Evolutionary conservation across 257 asterid genomes (phyloP).

Genomic region (Pogostemon cablin): DNA sequence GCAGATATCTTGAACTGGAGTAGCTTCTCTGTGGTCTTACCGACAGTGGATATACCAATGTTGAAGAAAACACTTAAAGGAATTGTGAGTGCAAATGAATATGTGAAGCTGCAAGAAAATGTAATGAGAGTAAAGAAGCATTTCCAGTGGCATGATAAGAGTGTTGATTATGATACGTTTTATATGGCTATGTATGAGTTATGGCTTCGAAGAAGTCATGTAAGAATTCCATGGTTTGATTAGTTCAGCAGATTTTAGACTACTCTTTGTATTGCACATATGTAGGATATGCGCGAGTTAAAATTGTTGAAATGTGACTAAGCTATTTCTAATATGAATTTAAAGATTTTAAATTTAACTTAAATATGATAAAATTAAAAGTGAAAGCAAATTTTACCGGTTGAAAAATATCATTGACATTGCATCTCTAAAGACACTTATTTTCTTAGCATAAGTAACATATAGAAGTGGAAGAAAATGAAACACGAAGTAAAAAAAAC

Average conservation of each 20-base stretch:
- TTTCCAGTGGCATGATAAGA: constrained; percentile 66
- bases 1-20: constrained; percentile 73
- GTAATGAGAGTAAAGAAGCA: constrained; percentile 70
- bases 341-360: too few relatives aligned
- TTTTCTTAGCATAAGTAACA: too few relatives aligned
- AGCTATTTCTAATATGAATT: too few relatives aligned
- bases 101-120: constrained; percentile 59
- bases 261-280: too few relatives aligned
- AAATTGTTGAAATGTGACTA: too few relatives aligned
- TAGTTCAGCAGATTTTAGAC: not conserved
- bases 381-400: too few relatives aligned
- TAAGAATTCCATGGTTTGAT: constrained; percentile 17
- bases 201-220: constrained; percentile 79
- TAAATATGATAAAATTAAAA: too few relatives aligned
- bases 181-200: constrained; percentile 83
- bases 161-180: constrained; percentile 69
- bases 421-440: too few relatives aligned
- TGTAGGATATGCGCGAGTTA: too few relatives aligned
- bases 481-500: too few relatives aligned
- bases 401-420: too few relatives aligned
- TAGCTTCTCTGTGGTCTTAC: constrained; percentile 60
- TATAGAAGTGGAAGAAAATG: too few relatives aligned
- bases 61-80: constrained; percentile 58
- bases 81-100: constrained; percentile 33
- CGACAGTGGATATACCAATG: constrained; percentile 56